Base-by-base conservation (phyloP, 129 eudicot genomes). In the Smallanthus sonchifolius region DNA sequence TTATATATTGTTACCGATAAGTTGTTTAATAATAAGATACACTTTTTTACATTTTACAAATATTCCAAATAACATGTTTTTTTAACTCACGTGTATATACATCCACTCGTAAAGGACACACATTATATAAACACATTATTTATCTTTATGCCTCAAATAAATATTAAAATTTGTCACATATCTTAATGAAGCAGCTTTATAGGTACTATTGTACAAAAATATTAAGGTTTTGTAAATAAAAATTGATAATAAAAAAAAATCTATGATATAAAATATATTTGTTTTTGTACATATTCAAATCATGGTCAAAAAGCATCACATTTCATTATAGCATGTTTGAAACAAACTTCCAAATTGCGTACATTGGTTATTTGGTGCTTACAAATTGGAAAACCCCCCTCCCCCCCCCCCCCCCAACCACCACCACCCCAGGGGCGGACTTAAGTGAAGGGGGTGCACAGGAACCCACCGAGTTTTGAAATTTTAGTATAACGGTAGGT, bases 301-400 rank as follows among this genome's bases (percentile, higher is more conserved):
- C 65, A n/a, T 61, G 64, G 73, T 71, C 59, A 78, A 78, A 78
- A 71, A 70, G 82, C 71, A 71, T 78, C 77, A 49, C 65, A n/a
- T 43, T 67, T 39, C 56, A 13, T 67, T 36, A 15, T 10, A 57
- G 44, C 61, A 77, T 67, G 24, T 36, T 77, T 14, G 75, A 44
- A 61, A 43, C 78, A 52, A 72, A 52, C 68, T 40, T 72, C 78
- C 73, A 79, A 78, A 40, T 28, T 5, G 47, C 51, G 38, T 49
- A 42, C 66, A 63, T 72, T 65, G 62, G 34, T 65, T 32, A 37
- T 19, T 72, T 65, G 62, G 34, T 65, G 39, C 45, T 19, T 16
- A 49, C 67, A 71, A 72, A 40, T 72, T 71, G 68, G 63, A n/a
- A n/a, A n/a, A n/a, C n/a, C n/a, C n/a, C n/a, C n/a, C n/a, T n/a